Evolutionary conservation across 176 grass and related monocot genomes (phyloP).

Genomic region (Phragmites australis): DNA sequence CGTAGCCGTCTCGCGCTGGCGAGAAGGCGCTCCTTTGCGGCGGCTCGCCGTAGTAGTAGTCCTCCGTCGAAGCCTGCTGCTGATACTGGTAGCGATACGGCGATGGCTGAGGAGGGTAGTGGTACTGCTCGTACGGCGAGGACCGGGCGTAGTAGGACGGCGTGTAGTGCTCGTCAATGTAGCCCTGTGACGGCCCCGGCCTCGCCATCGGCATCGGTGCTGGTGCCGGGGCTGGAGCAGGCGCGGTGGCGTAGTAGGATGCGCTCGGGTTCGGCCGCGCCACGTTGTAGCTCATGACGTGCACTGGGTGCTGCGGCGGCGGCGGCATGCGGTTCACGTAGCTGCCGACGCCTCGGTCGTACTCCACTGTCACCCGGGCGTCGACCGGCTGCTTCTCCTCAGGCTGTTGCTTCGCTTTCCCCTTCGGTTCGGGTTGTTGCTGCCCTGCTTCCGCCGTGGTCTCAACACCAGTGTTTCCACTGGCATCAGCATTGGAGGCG

Average conservation of each 20-base stretch:
- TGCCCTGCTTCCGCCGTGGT: background rate
- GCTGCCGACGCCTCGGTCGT: background rate
- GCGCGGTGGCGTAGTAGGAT: constrained; percentile 54
- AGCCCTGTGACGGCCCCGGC: constrained; percentile 38
- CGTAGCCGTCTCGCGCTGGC: constrained; percentile 42
- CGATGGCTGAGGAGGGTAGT: constrained; percentile 37
- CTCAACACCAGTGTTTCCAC: background rate
- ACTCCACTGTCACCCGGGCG: constrained; percentile 45
- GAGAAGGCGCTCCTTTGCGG: constrained; percentile 44
- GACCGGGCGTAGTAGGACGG: constrained; percentile 43
- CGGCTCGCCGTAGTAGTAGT: constrained; percentile 58
- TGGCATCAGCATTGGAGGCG: background rate
- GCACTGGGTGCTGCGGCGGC: constrained; percentile 33
- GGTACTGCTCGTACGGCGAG: constrained; percentile 42
- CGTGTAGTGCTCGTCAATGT: constrained; percentile 49
- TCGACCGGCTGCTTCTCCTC: constrained; percentile 36
- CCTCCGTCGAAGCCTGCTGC: background rate
- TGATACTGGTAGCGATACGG: constrained; percentile 36
- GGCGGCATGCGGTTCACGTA: constrained; percentile 21
- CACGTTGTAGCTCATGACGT: constrained; percentile 59
- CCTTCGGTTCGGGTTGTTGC: constrained; percentile 3
- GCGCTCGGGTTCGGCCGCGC: constrained; percentile 52
- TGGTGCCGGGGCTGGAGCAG: background rate
- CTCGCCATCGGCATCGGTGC: constrained; percentile 6
- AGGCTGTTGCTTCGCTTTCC: constrained; percentile 19